Evolutionary conservation across 2,329 filamentous ascomycete species (phyloP).

Genomic region (Neonectria ditissima): DNA sequence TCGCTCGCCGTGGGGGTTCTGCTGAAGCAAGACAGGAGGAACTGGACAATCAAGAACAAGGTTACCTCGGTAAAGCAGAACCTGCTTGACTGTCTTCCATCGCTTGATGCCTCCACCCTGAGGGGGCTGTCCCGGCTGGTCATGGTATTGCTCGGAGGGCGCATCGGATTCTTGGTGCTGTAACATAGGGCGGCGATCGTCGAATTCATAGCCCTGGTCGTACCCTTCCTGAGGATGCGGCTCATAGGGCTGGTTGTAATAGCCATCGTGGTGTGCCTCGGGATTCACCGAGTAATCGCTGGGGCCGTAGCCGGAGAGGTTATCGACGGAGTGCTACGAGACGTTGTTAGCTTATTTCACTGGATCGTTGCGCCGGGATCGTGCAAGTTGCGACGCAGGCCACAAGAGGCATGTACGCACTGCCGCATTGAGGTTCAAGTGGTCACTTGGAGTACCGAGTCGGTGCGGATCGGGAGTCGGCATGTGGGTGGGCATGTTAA

Average conservation of each 20-base stretch:
- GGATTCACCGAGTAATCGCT: slow-evolving; percentile 83
- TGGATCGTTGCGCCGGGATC: not conserved
- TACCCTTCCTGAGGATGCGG: slow-evolving; percentile 73
- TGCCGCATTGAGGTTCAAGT: slow-evolving; percentile 85
- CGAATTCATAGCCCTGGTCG: slow-evolving; percentile 74
- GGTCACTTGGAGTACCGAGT: slow-evolving; percentile 75
- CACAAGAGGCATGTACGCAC: slow-evolving; percentile 62
- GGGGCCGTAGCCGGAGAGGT: slow-evolving; percentile 61
- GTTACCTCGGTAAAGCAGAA: slow-evolving; percentile 96
- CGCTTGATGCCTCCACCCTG: slow-evolving; percentile 72
- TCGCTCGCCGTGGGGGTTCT: slow-evolving; percentile 90
- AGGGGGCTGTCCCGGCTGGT: slow-evolving; percentile 54
- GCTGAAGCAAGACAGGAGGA: slow-evolving; percentile 86
- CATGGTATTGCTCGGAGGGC: slow-evolving; percentile 58
- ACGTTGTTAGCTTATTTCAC: slow-evolving; percentile 21
- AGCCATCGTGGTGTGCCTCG: slow-evolving; percentile 87
- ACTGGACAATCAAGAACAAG: slow-evolving; percentile 97
- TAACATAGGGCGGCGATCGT: slow-evolving; percentile 83
- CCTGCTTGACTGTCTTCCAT: slow-evolving; percentile 99
- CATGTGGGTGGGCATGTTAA: slow-evolving; percentile 48
- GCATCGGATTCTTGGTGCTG: slow-evolving; percentile 66
- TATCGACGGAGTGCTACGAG: slow-evolving; percentile 64
- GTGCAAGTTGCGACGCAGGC: not conserved
- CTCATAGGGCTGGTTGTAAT: slow-evolving; percentile 86
- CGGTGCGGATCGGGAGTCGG: slow-evolving; percentile 49